Evolutionary conservation across 2,329 filamentous ascomycete species (phyloP), one percentile per base, ranked within the genome.

Genomic region (Fusarium nanum): DNA sequence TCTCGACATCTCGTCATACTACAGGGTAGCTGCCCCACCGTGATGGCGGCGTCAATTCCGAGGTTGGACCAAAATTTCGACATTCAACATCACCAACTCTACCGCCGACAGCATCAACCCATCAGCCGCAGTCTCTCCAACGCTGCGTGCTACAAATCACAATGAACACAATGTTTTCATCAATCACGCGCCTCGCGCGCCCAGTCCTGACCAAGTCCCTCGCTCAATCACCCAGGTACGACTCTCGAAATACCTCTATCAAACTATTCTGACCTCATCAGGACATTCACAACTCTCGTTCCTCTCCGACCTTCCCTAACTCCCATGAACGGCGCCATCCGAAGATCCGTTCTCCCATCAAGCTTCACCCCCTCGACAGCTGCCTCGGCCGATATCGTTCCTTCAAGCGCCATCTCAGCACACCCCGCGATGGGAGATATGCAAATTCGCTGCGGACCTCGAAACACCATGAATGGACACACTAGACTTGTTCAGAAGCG

Each of bases 401-500:
- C 83, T 25, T 76, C 75, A 56, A 73, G 79, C 14, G 76, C 84
- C 64, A 82, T 89, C 68, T 84, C 86, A 14, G 76, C 84, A 28
- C 83, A 88, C 76, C 87, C 87, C 30, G 84, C 85, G 11, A 78
- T 89, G n/a, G 78, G 76, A 7, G 82, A 79, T 49, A 77, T 78
- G 76, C 87, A 88, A 79, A 80, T 89, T 68, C 85, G 87, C 58
- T 89, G 84, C 80, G 87, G 86, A 3, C 87, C 87, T 49, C 84
- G 87, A 63, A 83, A 87, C 74, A 89, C 86, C 32, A 85, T 89
- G 85, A 83, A 85, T 58, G 79, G 82, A 52, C 79, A 83, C 58
- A 87, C 84, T 57, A 82, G 87, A 37, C 79, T 89, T 56, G 77
- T 89, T 16, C 86, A 88, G 78, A 89, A 89, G 82, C 82, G 87